A percentile compares a stretch with the other conserved stretches of the same genome.
These are phyloP conservation scores for Cutaneotrichosporon sp. DNA, from an alignment of 1,284 basidiomycete species.

Conservation along the genomic window DNA sequence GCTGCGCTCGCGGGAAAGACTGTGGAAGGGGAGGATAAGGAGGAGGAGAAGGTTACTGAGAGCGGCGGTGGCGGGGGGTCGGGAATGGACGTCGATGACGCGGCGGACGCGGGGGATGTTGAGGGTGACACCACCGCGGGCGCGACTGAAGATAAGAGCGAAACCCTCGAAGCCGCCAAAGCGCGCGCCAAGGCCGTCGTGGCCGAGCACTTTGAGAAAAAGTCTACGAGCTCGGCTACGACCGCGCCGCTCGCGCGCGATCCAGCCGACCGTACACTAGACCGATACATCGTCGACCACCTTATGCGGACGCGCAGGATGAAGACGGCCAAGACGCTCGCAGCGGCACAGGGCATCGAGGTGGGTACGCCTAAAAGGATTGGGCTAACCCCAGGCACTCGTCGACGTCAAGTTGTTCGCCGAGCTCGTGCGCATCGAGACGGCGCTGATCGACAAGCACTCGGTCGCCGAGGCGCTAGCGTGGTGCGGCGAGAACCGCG, in stretches of 20 bases:
- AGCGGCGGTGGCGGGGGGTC: neutral
- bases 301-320: slow-evolving; percentile 57
- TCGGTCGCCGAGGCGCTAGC: slow-evolving; percentile 80
- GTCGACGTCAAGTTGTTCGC: slow-evolving; percentile 89
- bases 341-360: slow-evolving; percentile 34
- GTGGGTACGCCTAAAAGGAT: slow-evolving; percentile 20
- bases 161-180: neutral
- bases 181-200: slow-evolving; percentile 3
- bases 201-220: slow-evolving; percentile 6
- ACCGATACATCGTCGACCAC: slow-evolving; percentile 91
- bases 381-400: slow-evolving; percentile 55
- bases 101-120: neutral
- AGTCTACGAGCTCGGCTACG: neutral
- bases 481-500: slow-evolving; percentile 97
- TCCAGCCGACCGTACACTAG: slow-evolving; percentile 50
- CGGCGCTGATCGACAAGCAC: slow-evolving; percentile 61
- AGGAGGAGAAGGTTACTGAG: neutral
- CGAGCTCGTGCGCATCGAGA: slow-evolving; percentile 79
- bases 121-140: neutral
- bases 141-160: neutral
- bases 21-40: slow-evolving; percentile 6
- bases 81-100: neutral
- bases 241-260: neutral
- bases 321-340: slow-evolving; percentile 38
- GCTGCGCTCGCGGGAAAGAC: slow-evolving; percentile 4